Evolutionary conservation across 345 rosid species (phyloP).

Genomic region (Odontarrhena argentea): DNA sequence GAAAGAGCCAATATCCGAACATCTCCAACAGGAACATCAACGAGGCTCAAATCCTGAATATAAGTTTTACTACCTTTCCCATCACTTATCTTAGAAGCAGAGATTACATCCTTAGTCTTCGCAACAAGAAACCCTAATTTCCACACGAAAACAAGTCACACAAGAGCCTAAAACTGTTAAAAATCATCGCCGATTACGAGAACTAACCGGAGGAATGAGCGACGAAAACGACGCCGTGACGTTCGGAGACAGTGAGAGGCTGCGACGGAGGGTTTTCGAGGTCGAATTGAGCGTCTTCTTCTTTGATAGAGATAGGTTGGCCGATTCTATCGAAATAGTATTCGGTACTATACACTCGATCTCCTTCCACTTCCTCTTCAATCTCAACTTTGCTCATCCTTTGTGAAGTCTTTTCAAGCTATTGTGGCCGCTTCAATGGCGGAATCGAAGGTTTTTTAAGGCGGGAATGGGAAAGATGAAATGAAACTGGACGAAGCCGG

Average conservation of each 20-base stretch:
- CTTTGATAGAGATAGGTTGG: slow-evolving; percentile 53
- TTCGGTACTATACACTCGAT: slow-evolving; percentile 51
- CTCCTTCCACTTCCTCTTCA: slow-evolving; percentile 66
- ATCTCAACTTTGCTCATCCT: slow-evolving; percentile 47
- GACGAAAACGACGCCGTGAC: slow-evolving; percentile 54
- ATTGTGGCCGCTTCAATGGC: slow-evolving; percentile 17
- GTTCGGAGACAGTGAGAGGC: slow-evolving; percentile 74
- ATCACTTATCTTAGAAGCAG: slow-evolving; percentile 56
- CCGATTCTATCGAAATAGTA: slow-evolving; percentile 78
- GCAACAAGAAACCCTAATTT: slow-evolving; percentile 79
- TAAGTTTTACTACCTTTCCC: slow-evolving; percentile 44
- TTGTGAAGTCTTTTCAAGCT: slow-evolving; percentile 2
- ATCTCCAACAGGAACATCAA: slow-evolving; percentile 59
- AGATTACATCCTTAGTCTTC: slow-evolving; percentile 70
- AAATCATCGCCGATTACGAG: slow-evolving; percentile 14
- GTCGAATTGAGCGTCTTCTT: slow-evolving; percentile 47
- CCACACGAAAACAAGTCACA: slow-evolving; percentile 22
- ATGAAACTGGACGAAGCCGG: background rate
- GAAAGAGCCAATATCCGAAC: slow-evolving; percentile 68
- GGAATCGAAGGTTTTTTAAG: slow-evolving; percentile 6
- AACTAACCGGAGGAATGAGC: slow-evolving; percentile 72
- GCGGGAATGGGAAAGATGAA: slow-evolving; percentile 31
- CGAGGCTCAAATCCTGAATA: slow-evolving; percentile 60
- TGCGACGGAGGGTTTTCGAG: slow-evolving; percentile 60
- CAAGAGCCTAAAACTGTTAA: background rate